phyloP scores from a whole-genome alignment of 768 basidiomycete species.

The Agaricus sinodeliciosus region DNA sequence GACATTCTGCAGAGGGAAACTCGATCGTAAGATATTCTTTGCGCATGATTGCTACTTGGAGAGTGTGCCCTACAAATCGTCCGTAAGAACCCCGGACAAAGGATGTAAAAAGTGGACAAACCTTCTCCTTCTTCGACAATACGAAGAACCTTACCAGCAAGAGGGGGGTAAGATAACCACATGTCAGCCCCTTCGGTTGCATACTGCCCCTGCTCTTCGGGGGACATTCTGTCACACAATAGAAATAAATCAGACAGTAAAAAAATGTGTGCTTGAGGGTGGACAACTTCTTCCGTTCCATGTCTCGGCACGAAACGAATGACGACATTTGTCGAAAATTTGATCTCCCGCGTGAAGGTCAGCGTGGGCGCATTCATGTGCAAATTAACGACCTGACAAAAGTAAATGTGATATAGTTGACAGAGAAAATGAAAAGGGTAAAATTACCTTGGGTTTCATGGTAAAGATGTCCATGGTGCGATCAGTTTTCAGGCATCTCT shows the following conservation, averaged over 20 bases:
- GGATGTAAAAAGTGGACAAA: constrained; percentile 21
- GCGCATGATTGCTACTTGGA: constrained; percentile 79
- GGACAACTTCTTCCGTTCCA: constrained; percentile 69
- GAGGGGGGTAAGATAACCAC: constrained; percentile 91
- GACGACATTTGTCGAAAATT: constrained; percentile 62
- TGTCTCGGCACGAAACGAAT: constrained; percentile 74
- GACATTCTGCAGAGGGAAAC: constrained; percentile 45
- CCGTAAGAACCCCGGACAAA: neutral
- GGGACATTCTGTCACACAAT: constrained; percentile 78
- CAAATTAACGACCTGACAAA: constrained; percentile 69
- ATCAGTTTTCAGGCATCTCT: constrained; percentile 69
- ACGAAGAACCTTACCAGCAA: constrained; percentile 88
- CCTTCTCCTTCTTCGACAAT: constrained; percentile 61
- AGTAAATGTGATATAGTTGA: constrained; percentile 3
- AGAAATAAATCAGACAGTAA: constrained; percentile 92
- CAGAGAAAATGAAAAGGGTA: neutral
- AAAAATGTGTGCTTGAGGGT: constrained; percentile 74
- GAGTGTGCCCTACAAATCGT: constrained; percentile 47
- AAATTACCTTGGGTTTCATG: constrained; percentile 80
- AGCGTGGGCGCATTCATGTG: constrained; percentile 83
- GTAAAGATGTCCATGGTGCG: constrained; percentile 90
- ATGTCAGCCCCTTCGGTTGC: constrained; percentile 67
- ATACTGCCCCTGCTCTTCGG: constrained; percentile 47
- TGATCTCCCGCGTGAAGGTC: constrained; percentile 71
- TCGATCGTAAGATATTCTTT: constrained; percentile 78